Evolutionary conservation across 345 rosid species (phyloP).

Genomic region (Aurinia saxatilis): DNA sequence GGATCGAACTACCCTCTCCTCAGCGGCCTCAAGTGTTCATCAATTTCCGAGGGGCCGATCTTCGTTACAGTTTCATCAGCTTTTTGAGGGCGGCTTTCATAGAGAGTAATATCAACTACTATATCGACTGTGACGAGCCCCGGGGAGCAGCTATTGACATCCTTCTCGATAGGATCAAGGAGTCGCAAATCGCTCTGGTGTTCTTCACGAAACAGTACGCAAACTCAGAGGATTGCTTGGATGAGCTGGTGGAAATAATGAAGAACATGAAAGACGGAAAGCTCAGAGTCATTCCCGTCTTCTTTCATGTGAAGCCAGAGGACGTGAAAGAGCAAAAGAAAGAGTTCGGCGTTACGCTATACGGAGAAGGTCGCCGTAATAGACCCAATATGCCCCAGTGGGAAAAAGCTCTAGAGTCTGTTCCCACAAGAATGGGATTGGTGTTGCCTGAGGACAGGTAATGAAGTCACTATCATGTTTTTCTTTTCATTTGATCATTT

Average conservation of each 20-base stretch:
- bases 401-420: too few species aligned
- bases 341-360: too few species aligned
- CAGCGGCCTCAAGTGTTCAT: slow-evolving; percentile 25
- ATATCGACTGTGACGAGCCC: too few species aligned
- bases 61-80: slow-evolving; percentile 5
- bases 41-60: slow-evolving; percentile 21
- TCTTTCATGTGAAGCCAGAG: neutral
- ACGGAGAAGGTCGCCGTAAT: too few species aligned
- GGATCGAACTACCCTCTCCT: too few species aligned
- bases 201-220: slow-evolving; percentile 3
- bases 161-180: slow-evolving; percentile 1
- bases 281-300: slow-evolving; percentile 13
- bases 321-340: too few species aligned
- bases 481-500: too few species aligned
- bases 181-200: slow-evolving; percentile 3
- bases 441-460: too few species aligned
- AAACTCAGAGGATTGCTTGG: slow-evolving; percentile 3
- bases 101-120: slow-evolving; percentile 1
- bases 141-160: too few species aligned
- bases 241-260: slow-evolving; percentile 5
- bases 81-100: neutral
- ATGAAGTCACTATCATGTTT: too few species aligned
- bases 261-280: neutral
- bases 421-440: too few species aligned
- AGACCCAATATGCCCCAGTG: too few species aligned